Conservation (phyloP, 768 basidiomycete species). For the Tylopilus plumbeoviolaceoides region DNA sequence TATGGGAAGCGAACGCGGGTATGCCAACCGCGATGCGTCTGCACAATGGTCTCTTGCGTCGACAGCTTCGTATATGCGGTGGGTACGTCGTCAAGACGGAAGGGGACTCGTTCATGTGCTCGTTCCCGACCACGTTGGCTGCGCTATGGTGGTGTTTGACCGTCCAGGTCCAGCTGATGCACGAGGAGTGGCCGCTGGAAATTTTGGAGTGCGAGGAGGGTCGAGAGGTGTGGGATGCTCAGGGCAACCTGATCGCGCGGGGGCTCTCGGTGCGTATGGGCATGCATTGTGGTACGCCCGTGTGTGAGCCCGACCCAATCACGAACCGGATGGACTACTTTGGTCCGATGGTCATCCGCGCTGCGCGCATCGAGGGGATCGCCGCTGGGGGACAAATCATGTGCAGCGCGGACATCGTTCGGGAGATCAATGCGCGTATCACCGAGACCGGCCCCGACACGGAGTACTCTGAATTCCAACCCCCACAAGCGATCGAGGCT, state of each 20-base stretch:
- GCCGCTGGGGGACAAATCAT: slow-evolving; percentile 94
- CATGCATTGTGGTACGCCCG: slow-evolving; percentile 86
- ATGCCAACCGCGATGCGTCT: slow-evolving; percentile 92
- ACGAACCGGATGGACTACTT: slow-evolving; percentile 98
- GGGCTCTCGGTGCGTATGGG: slow-evolving; percentile 97
- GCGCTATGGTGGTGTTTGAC: slow-evolving; percentile 89
- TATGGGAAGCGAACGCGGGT: slow-evolving; percentile 95
- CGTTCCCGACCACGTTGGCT: slow-evolving; percentile 84
- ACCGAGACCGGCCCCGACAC: slow-evolving; percentile 53
- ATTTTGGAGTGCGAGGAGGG: slow-evolving; percentile 93
- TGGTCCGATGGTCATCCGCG: slow-evolving; percentile 92
- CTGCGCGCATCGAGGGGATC: slow-evolving; percentile 75
- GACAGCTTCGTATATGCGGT: slow-evolving; percentile 83
- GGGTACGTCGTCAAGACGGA: slow-evolving; percentile 99
- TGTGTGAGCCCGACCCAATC: slow-evolving; percentile 88
- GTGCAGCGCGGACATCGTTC: slow-evolving; percentile 82
- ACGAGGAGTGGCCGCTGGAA: slow-evolving; percentile 88
- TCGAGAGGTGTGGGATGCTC: slow-evolving; percentile 62
- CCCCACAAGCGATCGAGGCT: slow-evolving; percentile 62
- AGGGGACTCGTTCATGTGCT: slow-evolving; percentile 99
- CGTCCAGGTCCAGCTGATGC: slow-evolving; percentile 78
- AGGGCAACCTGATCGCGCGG: slow-evolving; percentile 69
- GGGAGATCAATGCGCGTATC: slow-evolving; percentile 68
- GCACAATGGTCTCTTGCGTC: slow-evolving; percentile 83
- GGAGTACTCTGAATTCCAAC: slow-evolving; percentile 55